A percentile compares a stretch with the other conserved stretches of the same genome.
phyloP scores from a whole-genome alignment of 2,329 filamentous ascomycete species.

The Gliomastix tumulicola region DNA sequence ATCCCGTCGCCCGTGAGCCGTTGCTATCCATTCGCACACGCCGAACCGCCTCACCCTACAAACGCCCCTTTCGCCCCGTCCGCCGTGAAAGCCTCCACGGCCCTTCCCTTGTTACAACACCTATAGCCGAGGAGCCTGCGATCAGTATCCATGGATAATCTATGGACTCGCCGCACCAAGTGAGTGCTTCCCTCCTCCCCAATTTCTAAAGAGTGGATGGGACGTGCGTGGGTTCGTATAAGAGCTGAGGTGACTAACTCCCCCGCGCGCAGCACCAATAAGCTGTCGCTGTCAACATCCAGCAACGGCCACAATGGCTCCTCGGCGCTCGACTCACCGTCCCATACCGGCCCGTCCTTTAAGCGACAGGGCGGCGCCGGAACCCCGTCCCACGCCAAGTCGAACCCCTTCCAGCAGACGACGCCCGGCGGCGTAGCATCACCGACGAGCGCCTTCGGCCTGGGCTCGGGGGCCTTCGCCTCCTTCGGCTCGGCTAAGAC shows the following conservation, averaged over 20 bases:
- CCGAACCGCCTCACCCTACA: too few relatives aligned
- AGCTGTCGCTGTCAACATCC: slow-evolving; percentile 81
- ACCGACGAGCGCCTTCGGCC: slow-evolving; percentile 82
- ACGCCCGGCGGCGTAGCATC: slow-evolving; percentile 66
- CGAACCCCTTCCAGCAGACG: slow-evolving; percentile 72
- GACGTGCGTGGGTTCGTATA: too few relatives aligned
- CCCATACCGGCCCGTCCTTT: slow-evolving; percentile 55
- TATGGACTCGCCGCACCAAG: slow-evolving; percentile 82
- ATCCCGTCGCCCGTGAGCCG: too few relatives aligned
- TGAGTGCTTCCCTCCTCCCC: slow-evolving; percentile 33
- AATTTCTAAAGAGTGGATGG: neutral
- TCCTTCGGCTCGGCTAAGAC: slow-evolving; percentile 79
- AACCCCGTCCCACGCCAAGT: slow-evolving; percentile 63
- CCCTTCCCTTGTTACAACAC: too few relatives aligned
- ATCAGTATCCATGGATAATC: slow-evolving; percentile 44
- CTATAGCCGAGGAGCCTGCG: neutral
- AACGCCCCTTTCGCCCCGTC: too few relatives aligned
- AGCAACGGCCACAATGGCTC: slow-evolving; percentile 45
- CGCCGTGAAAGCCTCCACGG: too few relatives aligned
- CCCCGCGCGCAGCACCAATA: slow-evolving; percentile 64
- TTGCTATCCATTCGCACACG: too few relatives aligned
- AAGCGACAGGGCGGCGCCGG: slow-evolving; percentile 68
- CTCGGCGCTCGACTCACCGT: slow-evolving; percentile 37
- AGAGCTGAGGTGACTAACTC: slow-evolving; percentile 12
- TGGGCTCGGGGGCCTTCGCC: slow-evolving; percentile 92